These are phyloP conservation scores for Cutaneotrichosporon cutaneum DNA, from an alignment of 1,284 basidiomycete genomes.

Conservation along the genomic window DNA sequence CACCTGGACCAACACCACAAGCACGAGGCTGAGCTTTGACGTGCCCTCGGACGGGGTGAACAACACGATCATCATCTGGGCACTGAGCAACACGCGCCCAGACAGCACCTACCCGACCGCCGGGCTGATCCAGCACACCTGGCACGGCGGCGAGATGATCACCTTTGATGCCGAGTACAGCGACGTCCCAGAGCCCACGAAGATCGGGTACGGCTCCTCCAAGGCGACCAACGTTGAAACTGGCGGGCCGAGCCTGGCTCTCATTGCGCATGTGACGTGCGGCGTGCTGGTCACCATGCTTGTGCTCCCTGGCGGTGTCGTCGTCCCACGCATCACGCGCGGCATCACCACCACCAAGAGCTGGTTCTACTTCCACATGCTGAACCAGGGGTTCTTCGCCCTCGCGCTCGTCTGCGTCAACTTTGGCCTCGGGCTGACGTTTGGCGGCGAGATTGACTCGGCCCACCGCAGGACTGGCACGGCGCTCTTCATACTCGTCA, in stretches of 20 bases:
- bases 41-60: slow-evolving; percentile 55
- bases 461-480: slow-evolving; percentile 63
- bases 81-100: slow-evolving; percentile 56
- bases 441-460: slow-evolving; percentile 41
- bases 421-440: slow-evolving; percentile 46
- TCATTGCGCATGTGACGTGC: slow-evolving; percentile 61
- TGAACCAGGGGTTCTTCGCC: slow-evolving; percentile 60
- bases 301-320: slow-evolving; percentile 61
- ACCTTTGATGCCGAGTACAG: neutral
- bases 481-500: slow-evolving; percentile 62
- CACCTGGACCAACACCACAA: slow-evolving; percentile 44
- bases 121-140: slow-evolving; percentile 54
- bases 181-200: neutral
- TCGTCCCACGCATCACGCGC: slow-evolving; percentile 62
- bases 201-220: neutral
- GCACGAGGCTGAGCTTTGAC: slow-evolving; percentile 55
- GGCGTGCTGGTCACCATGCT: slow-evolving; percentile 61
- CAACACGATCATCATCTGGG: slow-evolving; percentile 58
- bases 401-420: slow-evolving; percentile 58
- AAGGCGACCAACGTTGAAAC: slow-evolving; percentile 11
- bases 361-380: slow-evolving; percentile 62
- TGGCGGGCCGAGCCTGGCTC: slow-evolving; percentile 25
- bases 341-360: slow-evolving; percentile 55
- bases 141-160: slow-evolving; percentile 13
- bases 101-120: slow-evolving; percentile 52